Conservation (phyloP, 805 yeast genomes). For the Metschnikowia continentalis region DNA sequence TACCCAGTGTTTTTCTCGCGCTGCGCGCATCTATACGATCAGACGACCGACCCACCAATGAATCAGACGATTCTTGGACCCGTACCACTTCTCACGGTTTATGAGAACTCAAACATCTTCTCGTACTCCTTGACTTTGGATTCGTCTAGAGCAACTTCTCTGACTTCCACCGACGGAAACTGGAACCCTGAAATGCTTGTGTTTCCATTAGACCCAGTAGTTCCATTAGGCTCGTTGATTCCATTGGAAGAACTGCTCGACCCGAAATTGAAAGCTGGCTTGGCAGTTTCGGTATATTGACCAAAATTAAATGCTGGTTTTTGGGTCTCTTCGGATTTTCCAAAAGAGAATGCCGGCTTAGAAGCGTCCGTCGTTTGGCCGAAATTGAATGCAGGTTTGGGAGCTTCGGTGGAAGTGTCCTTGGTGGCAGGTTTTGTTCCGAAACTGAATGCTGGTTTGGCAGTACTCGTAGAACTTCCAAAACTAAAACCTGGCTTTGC, state of each 20-base stretch:
- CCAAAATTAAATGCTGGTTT: background rate
- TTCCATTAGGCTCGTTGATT: background rate
- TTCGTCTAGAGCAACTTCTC: constrained; percentile 20
- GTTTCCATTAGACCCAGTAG: background rate
- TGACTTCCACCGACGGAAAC: constrained; percentile 24
- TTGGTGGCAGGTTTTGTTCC: background rate
- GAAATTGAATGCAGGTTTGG: background rate
- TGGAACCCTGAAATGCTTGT: constrained; percentile 4
- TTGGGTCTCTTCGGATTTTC: background rate
- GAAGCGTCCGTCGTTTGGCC: constrained; percentile 1
- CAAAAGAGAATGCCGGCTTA: constrained; percentile 4
- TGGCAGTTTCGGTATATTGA: background rate
- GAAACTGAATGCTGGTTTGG: background rate
- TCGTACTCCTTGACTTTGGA: constrained; percentile 26
- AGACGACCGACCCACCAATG: background rate
- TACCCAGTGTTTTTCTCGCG: constrained; percentile 4
- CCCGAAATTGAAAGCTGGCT: background rate
- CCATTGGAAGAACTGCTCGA: background rate
- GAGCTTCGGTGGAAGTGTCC: background rate
- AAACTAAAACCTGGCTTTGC: constrained; percentile 2
- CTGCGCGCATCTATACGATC: constrained; percentile 4
- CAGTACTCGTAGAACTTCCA: background rate
- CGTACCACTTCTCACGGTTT: background rate
- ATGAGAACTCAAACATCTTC: constrained; percentile 24
- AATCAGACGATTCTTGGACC: background rate